A percentile compares a stretch with the other conserved stretches of the same genome.
Evolutionary conservation across 2,329 filamentous ascomycete genomes (phyloP).

Genomic region (Trichophyton simii): DNA sequence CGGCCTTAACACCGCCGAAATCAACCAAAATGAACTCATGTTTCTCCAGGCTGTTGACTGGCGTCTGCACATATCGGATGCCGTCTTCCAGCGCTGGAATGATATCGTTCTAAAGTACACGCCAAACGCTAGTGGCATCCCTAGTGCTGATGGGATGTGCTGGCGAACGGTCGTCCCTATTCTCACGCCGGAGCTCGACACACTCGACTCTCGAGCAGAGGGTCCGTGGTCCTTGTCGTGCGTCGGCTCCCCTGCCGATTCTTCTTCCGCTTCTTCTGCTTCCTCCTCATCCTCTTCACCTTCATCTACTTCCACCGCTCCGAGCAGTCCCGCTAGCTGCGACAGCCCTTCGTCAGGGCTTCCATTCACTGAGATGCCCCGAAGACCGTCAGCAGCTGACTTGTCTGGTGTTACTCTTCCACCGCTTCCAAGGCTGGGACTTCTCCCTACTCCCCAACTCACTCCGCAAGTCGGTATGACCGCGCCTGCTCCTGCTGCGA

Average conservation of each 20-base stretch:
- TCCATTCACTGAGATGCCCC: slow-evolving; percentile 8
- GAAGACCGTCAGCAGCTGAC: slow-evolving; percentile 10
- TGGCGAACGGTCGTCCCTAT: slow-evolving; percentile 41
- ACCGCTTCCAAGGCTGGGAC: slow-evolving; percentile 41
- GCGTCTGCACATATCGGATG: slow-evolving; percentile 86
- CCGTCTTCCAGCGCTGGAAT: slow-evolving; percentile 83
- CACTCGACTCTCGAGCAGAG: slow-evolving; percentile 26
- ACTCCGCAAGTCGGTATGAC: slow-evolving; percentile 44
- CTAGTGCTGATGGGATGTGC: slow-evolving; percentile 24
- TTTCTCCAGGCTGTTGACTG: slow-evolving; percentile 85
- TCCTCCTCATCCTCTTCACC: too few relatives aligned
- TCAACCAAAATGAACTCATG: slow-evolving; percentile 91
- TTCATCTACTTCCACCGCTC: slow-evolving; percentile 9
- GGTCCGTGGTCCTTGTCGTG: slow-evolving; percentile 12
- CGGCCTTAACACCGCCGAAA: slow-evolving; percentile 81
- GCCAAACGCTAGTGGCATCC: slow-evolving; percentile 40
- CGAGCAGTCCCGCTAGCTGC: neutral
- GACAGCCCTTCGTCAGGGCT: neutral
- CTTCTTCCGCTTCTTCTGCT: too few relatives aligned
- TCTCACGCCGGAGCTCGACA: slow-evolving; percentile 47
- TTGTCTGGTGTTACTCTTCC: slow-evolving; percentile 27
- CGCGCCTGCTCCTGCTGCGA: slow-evolving; percentile 47
- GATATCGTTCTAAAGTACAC: slow-evolving; percentile 81
- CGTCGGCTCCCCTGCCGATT: slow-evolving; percentile 8
- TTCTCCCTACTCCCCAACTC: slow-evolving; percentile 50